Evolutionary conservation across 495 filamentous ascomycete genomes (phyloP).

Genomic region (Amniculicola lignicola): DNA sequence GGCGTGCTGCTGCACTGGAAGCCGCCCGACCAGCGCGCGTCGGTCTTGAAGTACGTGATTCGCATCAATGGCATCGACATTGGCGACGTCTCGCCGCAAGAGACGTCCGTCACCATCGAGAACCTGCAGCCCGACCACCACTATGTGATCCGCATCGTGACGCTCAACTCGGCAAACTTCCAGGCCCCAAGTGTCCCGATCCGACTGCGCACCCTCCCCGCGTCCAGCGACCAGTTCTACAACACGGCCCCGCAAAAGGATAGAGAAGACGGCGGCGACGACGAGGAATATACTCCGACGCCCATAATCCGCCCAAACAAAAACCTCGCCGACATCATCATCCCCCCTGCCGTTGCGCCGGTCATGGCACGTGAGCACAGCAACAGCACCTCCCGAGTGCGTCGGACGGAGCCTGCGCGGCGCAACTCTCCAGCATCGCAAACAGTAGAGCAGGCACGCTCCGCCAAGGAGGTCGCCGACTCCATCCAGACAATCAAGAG

Average conservation of each 20-base stretch:
- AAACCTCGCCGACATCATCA: constrained; percentile 53
- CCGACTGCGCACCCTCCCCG: constrained; percentile 59
- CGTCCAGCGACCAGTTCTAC: constrained; percentile 35
- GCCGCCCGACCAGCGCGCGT: constrained; percentile 68
- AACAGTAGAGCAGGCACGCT: constrained; percentile 49
- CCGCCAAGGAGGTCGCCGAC: constrained; percentile 44
- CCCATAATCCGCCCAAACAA: constrained; percentile 47
- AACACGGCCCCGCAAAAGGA: constrained; percentile 24
- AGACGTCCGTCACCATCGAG: constrained; percentile 84
- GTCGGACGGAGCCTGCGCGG: constrained; percentile 66
- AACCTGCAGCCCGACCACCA: constrained; percentile 80
- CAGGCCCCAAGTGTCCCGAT: constrained; percentile 83
- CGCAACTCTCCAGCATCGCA: constrained; percentile 72
- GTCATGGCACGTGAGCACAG: constrained; percentile 63
- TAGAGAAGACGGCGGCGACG: constrained; percentile 36
- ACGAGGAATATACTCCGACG: constrained; percentile 45
- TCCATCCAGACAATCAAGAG: constrained; percentile 56
- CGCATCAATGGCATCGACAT: constrained; percentile 91
- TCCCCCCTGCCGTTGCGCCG: constrained; percentile 49
- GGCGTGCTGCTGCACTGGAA: constrained; percentile 92
- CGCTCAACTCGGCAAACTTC: constrained; percentile 84
- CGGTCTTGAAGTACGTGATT: constrained; percentile 81
- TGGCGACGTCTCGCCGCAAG: constrained; percentile 75
- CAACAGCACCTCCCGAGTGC: constrained; percentile 53
- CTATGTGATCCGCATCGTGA: constrained; percentile 89